Conservation (phyloP, 441 rosid genomes). For the Jatropha multifida region DNA sequence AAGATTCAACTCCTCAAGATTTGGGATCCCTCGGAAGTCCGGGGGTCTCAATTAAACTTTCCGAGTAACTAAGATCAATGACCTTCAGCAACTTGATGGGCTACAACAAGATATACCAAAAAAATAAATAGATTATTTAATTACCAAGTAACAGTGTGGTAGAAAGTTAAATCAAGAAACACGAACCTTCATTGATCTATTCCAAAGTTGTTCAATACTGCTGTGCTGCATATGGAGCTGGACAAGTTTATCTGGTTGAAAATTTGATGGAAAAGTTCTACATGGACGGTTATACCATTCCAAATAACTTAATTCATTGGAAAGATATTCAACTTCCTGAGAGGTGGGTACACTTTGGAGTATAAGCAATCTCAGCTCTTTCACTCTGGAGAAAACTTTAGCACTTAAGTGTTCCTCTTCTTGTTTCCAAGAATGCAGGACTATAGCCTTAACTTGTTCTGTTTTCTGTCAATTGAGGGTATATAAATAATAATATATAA, state of each 20-base stretch:
- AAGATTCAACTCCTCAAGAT: conserved; percentile 21
- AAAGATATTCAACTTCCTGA: conserved; percentile 9
- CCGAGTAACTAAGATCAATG: neutral
- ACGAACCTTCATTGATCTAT: neutral
- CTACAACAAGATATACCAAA: neutral
- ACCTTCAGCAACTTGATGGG: neutral
- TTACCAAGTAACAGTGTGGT: neutral
- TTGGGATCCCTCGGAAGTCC: conserved; percentile 10
- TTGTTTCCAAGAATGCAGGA: neutral
- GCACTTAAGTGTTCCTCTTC: neutral
- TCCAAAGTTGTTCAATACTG: conserved; percentile 12
- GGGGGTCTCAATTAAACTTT: neutral
- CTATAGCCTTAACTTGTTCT: neutral
- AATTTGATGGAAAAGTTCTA: conserved; percentile 16
- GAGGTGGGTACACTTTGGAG: neutral
- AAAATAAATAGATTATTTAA: too few relatives aligned
- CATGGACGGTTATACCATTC: conserved; percentile 13
- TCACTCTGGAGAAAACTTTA: conserved; percentile 25
- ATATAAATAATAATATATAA: neutral
- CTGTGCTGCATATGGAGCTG: conserved; percentile 12
- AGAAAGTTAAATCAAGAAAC: neutral
- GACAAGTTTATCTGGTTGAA: conserved; percentile 13
- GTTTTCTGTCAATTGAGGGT: neutral
- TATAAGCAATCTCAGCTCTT: conserved; percentile 27
- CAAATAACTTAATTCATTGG: conserved; percentile 1